A percentile compares a stretch with the other conserved stretches of the same genome.
Evolutionary conservation across 495 filamentous ascomycete species (phyloP).

Genomic region (Trichocladium uniseriatum): DNA sequence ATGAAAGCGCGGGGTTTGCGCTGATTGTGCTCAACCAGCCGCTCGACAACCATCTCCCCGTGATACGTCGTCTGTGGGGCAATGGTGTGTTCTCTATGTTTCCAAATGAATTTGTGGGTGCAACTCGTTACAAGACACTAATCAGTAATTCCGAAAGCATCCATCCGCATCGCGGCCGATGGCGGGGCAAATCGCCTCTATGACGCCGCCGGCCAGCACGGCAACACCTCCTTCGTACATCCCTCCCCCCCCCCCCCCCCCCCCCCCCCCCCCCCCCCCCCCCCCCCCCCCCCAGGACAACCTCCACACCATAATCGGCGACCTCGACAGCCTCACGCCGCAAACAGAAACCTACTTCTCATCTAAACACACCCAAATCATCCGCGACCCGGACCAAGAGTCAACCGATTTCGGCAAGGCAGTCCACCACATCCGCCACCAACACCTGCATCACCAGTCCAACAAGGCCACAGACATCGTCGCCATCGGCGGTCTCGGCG

Average conservation of each 20-base stretch:
- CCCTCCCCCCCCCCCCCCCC: neutral
- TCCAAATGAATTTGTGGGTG: neutral
- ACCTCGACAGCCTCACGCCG: constrained; percentile 71
- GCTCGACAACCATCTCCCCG: constrained; percentile 44
- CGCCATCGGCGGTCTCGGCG: constrained; percentile 74
- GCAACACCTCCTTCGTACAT: constrained; percentile 17
- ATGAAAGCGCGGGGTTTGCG: constrained; percentile 33
- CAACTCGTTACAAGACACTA: neutral
- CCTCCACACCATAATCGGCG: constrained; percentile 69
- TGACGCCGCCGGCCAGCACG: constrained; percentile 35
- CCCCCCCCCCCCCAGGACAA: constrained; percentile 34
- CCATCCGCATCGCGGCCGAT: constrained; percentile 67
- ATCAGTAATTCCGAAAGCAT: constrained; percentile 35
- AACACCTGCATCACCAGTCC: neutral
- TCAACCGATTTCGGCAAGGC: constrained; percentile 66
- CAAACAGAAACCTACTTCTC: constrained; percentile 52
- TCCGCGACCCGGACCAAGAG: constrained; percentile 66
- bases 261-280: neutral
- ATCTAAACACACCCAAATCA: constrained; percentile 36
- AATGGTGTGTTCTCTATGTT: constrained; percentile 46
- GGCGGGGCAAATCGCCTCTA: constrained; percentile 80
- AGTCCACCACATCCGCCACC: constrained; percentile 40
- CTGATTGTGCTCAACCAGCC: constrained; percentile 66
- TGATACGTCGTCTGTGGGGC: constrained; percentile 44
- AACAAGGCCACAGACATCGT: constrained; percentile 41